A percentile compares a stretch with the other conserved stretches of the same genome.
Conservation (phyloP, 139 green algal species). For the Coccomyxa sp. region DNA sequence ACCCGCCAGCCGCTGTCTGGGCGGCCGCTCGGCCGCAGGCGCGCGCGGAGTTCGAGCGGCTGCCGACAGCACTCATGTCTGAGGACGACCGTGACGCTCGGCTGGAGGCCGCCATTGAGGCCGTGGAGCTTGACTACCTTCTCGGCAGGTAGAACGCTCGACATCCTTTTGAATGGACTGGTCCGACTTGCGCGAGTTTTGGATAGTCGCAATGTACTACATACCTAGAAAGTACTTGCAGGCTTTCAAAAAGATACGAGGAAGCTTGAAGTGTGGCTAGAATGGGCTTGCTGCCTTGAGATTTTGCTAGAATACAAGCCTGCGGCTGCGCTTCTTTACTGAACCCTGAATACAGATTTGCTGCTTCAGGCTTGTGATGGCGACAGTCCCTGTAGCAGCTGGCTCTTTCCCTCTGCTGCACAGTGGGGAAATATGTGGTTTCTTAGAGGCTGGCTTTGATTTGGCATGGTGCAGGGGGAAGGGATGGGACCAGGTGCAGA, state of each 20-base stretch:
- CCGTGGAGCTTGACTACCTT: conserved; percentile 86
- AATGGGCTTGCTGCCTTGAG: too few species aligned
- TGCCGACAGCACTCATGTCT: conserved; percentile 5
- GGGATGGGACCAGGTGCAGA: conserved; percentile 59
- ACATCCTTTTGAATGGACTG: too few species aligned
- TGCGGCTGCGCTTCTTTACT: too few species aligned
- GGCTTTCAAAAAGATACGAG: too few species aligned
- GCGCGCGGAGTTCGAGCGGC: conserved; percentile 2
- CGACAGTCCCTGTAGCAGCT: too few species aligned
- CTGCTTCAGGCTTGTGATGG: too few species aligned
- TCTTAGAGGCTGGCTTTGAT: too few species aligned
- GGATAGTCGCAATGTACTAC: neutral
- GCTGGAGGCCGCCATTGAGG: conserved; percentile 55
- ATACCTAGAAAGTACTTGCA: neutral
- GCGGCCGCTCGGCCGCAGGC: conserved; percentile 18
- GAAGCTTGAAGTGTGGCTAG: too few species aligned
- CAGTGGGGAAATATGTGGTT: too few species aligned
- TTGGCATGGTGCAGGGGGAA: conserved; percentile 2
- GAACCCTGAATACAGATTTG: too few species aligned
- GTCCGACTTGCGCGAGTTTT: neutral
- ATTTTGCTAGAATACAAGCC: too few species aligned
- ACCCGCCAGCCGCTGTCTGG: conserved; percentile 61
- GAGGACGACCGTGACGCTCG: conserved; percentile 41
- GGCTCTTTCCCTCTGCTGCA: too few species aligned
- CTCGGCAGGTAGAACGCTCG: conserved; percentile 33